Percentiles rank a stretch among this genome's conserved stretches.
Conservation (phyloP, 2,329 filamentous ascomycete species). For the Nemania sp. region DNA sequence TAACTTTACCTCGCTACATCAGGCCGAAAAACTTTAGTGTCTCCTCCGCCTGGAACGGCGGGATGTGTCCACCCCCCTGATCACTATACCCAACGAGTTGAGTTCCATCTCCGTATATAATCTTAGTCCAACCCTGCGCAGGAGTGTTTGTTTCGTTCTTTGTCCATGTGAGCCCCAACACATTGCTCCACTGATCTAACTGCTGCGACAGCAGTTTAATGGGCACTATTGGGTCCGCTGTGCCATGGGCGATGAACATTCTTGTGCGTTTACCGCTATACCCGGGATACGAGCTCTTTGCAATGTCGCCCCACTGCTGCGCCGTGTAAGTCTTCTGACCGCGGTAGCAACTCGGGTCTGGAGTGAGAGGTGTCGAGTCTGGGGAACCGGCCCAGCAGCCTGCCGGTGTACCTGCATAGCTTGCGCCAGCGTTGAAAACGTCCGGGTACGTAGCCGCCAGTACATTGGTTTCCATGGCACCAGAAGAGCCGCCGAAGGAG, state of each 20-base stretch:
- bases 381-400: slow-evolving; percentile 37
- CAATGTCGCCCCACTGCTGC: slow-evolving; percentile 50
- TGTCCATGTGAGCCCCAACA: not conserved
- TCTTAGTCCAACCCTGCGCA: not conserved
- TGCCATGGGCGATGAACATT: slow-evolving; percentile 53
- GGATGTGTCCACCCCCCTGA: not conserved
- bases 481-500: slow-evolving; percentile 36
- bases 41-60: not conserved
- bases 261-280: slow-evolving; percentile 52
- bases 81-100: not conserved
- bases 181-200: not conserved
- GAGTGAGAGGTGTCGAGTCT: slow-evolving; percentile 33
- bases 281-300: slow-evolving; percentile 51
- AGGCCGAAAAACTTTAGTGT: not conserved
- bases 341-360: slow-evolving; percentile 41
- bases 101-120: not conserved
- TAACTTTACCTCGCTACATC: not conserved
- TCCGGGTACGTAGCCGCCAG: slow-evolving; percentile 40
- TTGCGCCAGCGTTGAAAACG: slow-evolving; percentile 39
- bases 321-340: slow-evolving; percentile 36
- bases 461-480: slow-evolving; percentile 43
- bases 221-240: not conserved
- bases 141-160: not conserved
- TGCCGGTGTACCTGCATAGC: slow-evolving; percentile 22
- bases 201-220: not conserved